Conservation (phyloP, 2,329 filamentous ascomycete species). For the Blastomyces silverae region DNA sequence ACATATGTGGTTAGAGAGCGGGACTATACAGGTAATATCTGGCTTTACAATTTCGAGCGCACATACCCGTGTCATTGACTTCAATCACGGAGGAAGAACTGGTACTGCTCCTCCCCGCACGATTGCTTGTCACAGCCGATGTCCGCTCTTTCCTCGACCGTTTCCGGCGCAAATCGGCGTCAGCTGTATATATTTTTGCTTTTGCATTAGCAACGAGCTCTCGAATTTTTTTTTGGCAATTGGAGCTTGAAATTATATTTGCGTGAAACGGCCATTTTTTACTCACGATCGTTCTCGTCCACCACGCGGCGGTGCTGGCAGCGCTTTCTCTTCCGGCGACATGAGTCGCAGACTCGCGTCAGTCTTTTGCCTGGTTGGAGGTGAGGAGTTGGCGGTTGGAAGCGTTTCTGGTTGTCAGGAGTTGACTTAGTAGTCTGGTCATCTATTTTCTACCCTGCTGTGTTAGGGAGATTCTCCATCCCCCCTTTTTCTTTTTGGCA, state of each 20-base stretch:
- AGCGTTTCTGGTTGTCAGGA: conserved; percentile 20
- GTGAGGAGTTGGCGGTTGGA: conserved; percentile 21
- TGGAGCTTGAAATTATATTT: neutral
- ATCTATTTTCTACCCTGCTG: neutral
- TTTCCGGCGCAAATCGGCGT: conserved; percentile 15
- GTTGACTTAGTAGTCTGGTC: neutral
- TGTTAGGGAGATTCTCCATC: neutral
- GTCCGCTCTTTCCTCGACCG: conserved; percentile 7
- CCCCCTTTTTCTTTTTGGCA: neutral
- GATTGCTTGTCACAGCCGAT: conserved; percentile 7
- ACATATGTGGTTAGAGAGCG: neutral
- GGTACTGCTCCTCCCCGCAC: conserved; percentile 1
- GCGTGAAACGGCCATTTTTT: neutral
- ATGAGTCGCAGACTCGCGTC: conserved; percentile 23
- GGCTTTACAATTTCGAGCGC: neutral
- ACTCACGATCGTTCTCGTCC: conserved; percentile 23
- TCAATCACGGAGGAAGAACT: conserved; percentile 11
- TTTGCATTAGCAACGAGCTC: neutral
- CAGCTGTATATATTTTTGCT: conserved; percentile 10
- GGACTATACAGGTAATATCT: neutral
- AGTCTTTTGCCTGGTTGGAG: conserved; percentile 22
- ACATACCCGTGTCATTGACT: conserved; percentile 8
- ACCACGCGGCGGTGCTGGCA: conserved; percentile 24
- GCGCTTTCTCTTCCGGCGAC: conserved; percentile 22
- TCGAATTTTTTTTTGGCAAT: neutral